Evolutionary conservation across 2,329 filamentous ascomycete genomes (phyloP), one percentile per base, ranked within the genome.

Genomic region (Nemania sp.): DNA sequence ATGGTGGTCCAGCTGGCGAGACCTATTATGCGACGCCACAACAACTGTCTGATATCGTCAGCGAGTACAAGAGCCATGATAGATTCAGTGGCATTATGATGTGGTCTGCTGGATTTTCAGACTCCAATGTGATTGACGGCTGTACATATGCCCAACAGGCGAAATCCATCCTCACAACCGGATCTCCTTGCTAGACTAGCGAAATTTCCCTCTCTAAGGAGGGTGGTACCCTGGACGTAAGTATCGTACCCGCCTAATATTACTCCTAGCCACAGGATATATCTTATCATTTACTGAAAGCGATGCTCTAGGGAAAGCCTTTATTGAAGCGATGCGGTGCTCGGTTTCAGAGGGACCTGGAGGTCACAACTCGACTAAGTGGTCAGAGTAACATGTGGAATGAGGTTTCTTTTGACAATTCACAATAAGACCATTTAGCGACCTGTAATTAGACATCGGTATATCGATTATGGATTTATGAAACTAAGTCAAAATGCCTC

Each of bases 131-230:
- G 20, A 62, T 74, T 61, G 76, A 81, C 65, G 79, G 79, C 3
- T 82, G 80, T 73, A 83, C 74, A 18, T 83, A 81, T 64, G 80
- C 80, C n/a, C 80, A 83, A 69, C 66, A 80, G 66, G 79, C 75
- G 2, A 78, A 81, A 72, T 74, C 69, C 5, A 82, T 83, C 60
- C 70, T 82, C 41, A 70, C 62, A 7, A 77, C 73, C 18, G 79
- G 79, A 20, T 68, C 72, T 1, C 73, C 78, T 43, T 80, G 78
- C 32, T 70, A 61, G 53, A 59, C 18, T 29, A 53, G 10, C 10
- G 5, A 3, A 26, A 20, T 29, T 13, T 22, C n/a, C n/a, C n/a
- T 18, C 29, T 60, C 11, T 24, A 10, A 1, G 51, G 13, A 52
- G 41, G 18, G 13, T 5, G 3, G 35, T 5, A n/a, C 11, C n/a